Conservation (phyloP, 345 rosid species). For the Gossypioides kirkii region DNA sequence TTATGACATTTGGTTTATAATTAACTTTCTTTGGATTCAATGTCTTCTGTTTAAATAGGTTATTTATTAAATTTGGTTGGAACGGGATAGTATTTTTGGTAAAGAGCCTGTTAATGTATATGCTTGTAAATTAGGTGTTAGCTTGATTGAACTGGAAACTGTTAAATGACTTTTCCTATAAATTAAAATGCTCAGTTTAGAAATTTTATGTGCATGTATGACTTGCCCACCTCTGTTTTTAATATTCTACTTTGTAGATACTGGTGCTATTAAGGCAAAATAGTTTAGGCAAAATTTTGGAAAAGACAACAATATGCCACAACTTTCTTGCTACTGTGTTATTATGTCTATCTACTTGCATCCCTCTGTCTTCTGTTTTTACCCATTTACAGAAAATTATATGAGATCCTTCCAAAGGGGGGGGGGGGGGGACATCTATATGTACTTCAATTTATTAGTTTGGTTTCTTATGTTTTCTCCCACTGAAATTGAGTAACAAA, state of each 20-base stretch:
- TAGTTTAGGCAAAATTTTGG: neutral
- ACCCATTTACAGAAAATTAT: neutral
- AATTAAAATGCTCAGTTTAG: neutral
- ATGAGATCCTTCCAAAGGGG: neutral
- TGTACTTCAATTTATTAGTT: neutral
- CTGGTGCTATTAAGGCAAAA: neutral
- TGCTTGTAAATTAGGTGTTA: neutral
- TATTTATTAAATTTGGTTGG: neutral
- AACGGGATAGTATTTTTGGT: neutral
- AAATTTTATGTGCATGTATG: neutral
- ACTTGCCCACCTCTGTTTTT: neutral
- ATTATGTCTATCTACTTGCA: neutral
- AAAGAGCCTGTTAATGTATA: neutral
- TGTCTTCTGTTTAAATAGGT: neutral
- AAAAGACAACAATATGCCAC: neutral
- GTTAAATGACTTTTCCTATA: neutral
- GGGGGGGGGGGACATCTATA: neutral
- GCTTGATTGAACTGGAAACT: neutral
- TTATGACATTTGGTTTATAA: neutral
- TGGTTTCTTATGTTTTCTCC: neutral
- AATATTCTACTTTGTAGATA: neutral
- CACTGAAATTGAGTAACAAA: neutral
- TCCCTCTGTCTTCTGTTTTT: neutral
- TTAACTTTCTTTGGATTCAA: slow-evolving; percentile 5
- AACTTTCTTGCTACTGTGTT: neutral